phyloP scores from a whole-genome alignment of 2,329 filamentous ascomycete genomes.

The Clarireedia paspali region DNA sequence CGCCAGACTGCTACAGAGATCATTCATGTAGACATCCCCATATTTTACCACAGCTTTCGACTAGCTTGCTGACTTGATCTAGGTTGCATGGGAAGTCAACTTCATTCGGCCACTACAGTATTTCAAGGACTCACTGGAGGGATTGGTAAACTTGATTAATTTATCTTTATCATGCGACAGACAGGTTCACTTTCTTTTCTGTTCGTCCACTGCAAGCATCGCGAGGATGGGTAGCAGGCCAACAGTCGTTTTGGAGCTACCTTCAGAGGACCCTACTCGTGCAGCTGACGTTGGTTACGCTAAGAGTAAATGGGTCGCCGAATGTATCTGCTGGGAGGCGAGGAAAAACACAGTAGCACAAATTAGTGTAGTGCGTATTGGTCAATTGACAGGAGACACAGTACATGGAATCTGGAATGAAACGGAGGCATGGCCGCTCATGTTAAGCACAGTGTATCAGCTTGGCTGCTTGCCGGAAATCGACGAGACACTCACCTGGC shows the following conservation, averaged over 20 bases:
- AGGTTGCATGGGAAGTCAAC: conserved; percentile 54
- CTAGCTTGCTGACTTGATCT: neutral
- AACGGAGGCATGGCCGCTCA: conserved; percentile 41
- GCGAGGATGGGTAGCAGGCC: conserved; percentile 21
- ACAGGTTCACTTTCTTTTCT: conserved; percentile 37
- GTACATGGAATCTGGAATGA: conserved; percentile 39
- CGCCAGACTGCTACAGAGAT: conserved; percentile 36
- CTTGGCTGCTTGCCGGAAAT: conserved; percentile 35
- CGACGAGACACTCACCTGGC: conserved; percentile 30
- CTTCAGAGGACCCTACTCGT: conserved; percentile 12
- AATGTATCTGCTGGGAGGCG: conserved; percentile 41
- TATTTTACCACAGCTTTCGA: neutral
- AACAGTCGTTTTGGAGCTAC: neutral
- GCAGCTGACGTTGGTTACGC: conserved; percentile 46
- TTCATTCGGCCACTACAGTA: conserved; percentile 49
- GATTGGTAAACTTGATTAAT: conserved; percentile 40
- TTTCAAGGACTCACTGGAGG: conserved; percentile 47
- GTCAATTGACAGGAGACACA: conserved; percentile 39
- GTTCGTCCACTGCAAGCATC: conserved; percentile 43
- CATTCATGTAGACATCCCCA: conserved; percentile 40
- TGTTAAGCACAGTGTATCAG: conserved; percentile 35
- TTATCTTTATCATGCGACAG: conserved; percentile 31
- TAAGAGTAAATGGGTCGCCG: conserved; percentile 50
- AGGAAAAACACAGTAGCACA: conserved; percentile 13
- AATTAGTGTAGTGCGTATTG: conserved; percentile 20